phyloP scores from a whole-genome alignment of 768 basidiomycete species.

The Mycena leptocephala region DNA sequence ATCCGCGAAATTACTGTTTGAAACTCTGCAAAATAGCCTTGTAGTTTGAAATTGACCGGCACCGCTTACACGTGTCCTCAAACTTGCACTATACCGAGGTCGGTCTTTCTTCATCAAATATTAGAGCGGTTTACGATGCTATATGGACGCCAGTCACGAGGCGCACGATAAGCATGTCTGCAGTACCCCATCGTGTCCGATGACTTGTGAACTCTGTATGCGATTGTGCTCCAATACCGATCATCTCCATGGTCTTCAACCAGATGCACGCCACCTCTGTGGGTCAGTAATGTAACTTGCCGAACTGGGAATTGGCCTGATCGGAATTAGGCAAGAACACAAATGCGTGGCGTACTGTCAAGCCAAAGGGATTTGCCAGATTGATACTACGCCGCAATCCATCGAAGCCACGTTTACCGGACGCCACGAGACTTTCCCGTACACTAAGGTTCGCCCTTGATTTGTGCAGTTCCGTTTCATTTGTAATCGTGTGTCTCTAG shows the following conservation, averaged over 20 bases:
- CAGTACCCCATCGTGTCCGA: slow-evolving; percentile 66
- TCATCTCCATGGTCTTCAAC: slow-evolving; percentile 68
- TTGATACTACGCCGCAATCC: slow-evolving; percentile 71
- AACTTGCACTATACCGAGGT: slow-evolving; percentile 63
- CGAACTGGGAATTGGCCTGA: neutral
- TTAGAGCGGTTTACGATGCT: neutral
- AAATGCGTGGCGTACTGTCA: slow-evolving; percentile 59
- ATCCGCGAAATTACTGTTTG: neutral
- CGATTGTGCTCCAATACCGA: slow-evolving; percentile 62
- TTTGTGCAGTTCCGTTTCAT: neutral
- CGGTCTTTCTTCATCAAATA: neutral
- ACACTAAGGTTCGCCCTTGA: slow-evolving; percentile 65
- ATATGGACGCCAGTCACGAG: slow-evolving; percentile 52
- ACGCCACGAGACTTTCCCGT: slow-evolving; percentile 72
- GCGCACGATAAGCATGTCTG: slow-evolving; percentile 65
- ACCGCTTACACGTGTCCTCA: slow-evolving; percentile 57
- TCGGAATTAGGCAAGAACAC: slow-evolving; percentile 63
- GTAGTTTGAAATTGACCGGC: slow-evolving; percentile 50
- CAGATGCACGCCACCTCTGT: slow-evolving; percentile 64
- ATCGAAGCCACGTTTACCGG: slow-evolving; percentile 76
- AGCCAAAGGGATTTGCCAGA: slow-evolving; percentile 69
- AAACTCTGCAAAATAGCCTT: slow-evolving; percentile 55
- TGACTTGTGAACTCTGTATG: slow-evolving; percentile 69
- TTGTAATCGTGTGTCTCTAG: slow-evolving; percentile 42
- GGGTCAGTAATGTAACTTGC: slow-evolving; percentile 56